Percentiles rank a stretch among this genome's conserved stretches.
Evolutionary conservation across 176 grass and related monocot genomes (phyloP).

Genomic region (Hordeum vulgare): MorexV3_pseudomolecules_assembly NC_058524.1:54707944-54708443

Average conservation of each 20-base stretch:
- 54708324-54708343: conserved; percentile 81
- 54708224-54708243: conserved; percentile 91
- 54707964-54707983: conserved; percentile 80
- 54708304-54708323: conserved; percentile 91
- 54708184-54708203: conserved; percentile 89
- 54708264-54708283: conserved; percentile 78
- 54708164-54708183: conserved; percentile 95
- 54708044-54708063: conserved; percentile 68
- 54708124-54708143: conserved; percentile 75
- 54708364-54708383: conserved; percentile 82
- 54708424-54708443: conserved; percentile 90
- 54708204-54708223: conserved; percentile 85
- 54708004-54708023: conserved; percentile 95
- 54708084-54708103: conserved; percentile 97
- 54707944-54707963: conserved; percentile 95
- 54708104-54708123: conserved; percentile 97
- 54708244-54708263: conserved; percentile 95
- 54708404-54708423: conserved; percentile 95
- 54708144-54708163: conserved; percentile 86
- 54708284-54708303: conserved; percentile 73
- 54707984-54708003: conserved; percentile 66
- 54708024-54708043: conserved; percentile 85
- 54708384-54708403: conserved; percentile 92
- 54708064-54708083: conserved; percentile 93
- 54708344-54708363: conserved; percentile 95